A percentile compares a stretch with the other conserved stretches of the same genome.
Evolutionary conservation across 257 asterid species (phyloP).

Genomic region (Fraxinus anomala): DNA sequence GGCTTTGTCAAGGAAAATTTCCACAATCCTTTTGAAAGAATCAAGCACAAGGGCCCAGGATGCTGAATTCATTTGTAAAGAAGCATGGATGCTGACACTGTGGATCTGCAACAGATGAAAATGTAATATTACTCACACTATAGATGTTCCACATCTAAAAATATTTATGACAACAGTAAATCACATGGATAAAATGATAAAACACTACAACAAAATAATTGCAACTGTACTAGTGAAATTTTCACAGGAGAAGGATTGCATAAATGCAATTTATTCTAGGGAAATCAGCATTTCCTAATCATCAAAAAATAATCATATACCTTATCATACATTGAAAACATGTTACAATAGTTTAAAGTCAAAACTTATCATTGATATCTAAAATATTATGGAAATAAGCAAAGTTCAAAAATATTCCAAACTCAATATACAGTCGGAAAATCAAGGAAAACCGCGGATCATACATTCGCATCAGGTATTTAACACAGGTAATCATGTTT

Average conservation of each 20-base stretch:
- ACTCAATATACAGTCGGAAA: background rate
- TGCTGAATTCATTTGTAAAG: slow-evolving; percentile 53
- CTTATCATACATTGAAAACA: background rate
- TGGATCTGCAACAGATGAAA: slow-evolving; percentile 55
- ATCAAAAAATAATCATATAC: slow-evolving; percentile 3
- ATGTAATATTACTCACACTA: background rate
- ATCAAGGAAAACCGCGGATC: background rate
- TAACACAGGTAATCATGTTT: background rate
- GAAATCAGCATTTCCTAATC: slow-evolving; percentile 8
- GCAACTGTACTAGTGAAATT: background rate
- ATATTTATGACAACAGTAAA: slow-evolving; percentile 13
- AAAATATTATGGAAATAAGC: background rate
- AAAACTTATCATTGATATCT: background rate
- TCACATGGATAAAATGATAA: slow-evolving; percentile 7
- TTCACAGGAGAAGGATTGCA: background rate
- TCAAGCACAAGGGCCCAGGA: slow-evolving; percentile 59
- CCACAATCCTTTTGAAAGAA: slow-evolving; percentile 50
- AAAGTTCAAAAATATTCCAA: background rate
- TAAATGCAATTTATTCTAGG: background rate
- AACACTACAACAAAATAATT: slow-evolving; percentile 1
- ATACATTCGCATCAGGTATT: background rate
- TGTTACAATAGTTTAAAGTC: background rate
- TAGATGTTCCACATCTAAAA: slow-evolving; percentile 19
- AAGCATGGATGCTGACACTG: slow-evolving; percentile 42
- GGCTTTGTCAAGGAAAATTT: slow-evolving; percentile 43